Evolutionary conservation across 768 basidiomycete genomes (phyloP).

Genomic region (Cystofilobasidium bisporidii): DNA sequence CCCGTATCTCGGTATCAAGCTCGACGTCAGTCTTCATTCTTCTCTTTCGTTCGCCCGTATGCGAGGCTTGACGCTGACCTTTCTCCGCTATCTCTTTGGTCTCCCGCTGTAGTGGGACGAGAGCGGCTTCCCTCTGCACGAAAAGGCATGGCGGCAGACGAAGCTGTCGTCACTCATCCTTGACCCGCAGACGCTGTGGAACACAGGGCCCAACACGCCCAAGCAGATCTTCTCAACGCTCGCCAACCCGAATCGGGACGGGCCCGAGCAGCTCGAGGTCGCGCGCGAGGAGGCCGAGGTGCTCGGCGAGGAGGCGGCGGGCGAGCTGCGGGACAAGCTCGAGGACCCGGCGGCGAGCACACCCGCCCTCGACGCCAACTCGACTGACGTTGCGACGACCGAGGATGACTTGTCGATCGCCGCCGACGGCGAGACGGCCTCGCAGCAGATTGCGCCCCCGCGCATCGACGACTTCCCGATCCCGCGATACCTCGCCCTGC

Average conservation of each 20-base stretch:
- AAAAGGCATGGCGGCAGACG: constrained; percentile 26
- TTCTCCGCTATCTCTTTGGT: background rate
- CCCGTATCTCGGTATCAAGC: constrained; percentile 5
- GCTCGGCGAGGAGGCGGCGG: constrained; percentile 12
- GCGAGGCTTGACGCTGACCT: background rate
- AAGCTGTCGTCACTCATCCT: constrained; percentile 23
- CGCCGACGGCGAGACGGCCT: background rate
- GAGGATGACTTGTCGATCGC: too few relatives aligned
- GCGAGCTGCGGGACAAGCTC: background rate
- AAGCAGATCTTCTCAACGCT: constrained; percentile 28
- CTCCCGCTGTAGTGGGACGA: constrained; percentile 4
- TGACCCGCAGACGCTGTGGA: constrained; percentile 25
- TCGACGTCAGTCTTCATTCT: background rate
- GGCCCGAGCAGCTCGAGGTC: background rate
- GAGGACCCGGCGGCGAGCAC: constrained; percentile 30
- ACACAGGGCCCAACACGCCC: constrained; percentile 17
- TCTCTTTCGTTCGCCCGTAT: too few relatives aligned
- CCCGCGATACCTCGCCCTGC: constrained; percentile 17
- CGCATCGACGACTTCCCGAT: constrained; percentile 15
- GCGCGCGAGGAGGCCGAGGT: constrained; percentile 2
- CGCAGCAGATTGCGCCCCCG: background rate
- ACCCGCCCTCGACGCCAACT: constrained; percentile 13
- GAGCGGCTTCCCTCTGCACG: constrained; percentile 23
- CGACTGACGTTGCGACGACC: constrained; percentile 6
- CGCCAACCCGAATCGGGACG: background rate